Conservation (phyloP, 2,329 filamentous ascomycete genomes). For the Helminthosporium solani region DNA sequence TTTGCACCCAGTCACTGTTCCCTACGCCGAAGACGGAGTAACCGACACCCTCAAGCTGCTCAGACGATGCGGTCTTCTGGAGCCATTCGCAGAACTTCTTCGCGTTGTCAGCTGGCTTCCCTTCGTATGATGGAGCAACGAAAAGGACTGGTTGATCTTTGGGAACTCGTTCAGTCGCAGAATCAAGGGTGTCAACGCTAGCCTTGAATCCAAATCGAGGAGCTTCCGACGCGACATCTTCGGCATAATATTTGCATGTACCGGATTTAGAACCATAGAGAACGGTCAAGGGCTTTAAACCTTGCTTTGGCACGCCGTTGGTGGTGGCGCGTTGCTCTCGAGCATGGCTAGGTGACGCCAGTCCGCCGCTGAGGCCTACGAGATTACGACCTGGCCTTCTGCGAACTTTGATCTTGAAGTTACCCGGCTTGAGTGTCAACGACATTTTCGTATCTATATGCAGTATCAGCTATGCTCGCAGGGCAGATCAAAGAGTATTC, state of each 20-base stretch:
- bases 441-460: slow-evolving; percentile 52
- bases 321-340: background rate
- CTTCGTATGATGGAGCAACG: slow-evolving; percentile 72
- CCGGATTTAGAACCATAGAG: slow-evolving; percentile 74
- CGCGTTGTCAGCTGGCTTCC: slow-evolving; percentile 72
- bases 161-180: slow-evolving; percentile 61
- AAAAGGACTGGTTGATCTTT: slow-evolving; percentile 64
- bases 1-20: slow-evolving; percentile 56
- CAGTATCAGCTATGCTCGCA: background rate
- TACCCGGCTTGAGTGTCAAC: slow-evolving; percentile 63
- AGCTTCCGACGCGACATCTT: slow-evolving; percentile 62
- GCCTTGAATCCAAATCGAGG: slow-evolving; percentile 60
- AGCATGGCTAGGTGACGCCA: slow-evolving; percentile 3
- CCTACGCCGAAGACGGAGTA: slow-evolving; percentile 74
- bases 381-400: slow-evolving; percentile 10
- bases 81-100: slow-evolving; percentile 68
- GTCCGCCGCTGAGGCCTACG: slow-evolving; percentile 9
- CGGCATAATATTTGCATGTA: slow-evolving; percentile 70
- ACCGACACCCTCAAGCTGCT: slow-evolving; percentile 56
- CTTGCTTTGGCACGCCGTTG: background rate
- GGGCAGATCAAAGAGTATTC: background rate
- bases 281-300: slow-evolving; percentile 58
- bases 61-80: slow-evolving; percentile 50
- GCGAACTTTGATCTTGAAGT: slow-evolving; percentile 58
- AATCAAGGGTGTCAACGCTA: slow-evolving; percentile 60